A percentile compares a stretch with the other conserved stretches of the same genome.
phyloP scores from a whole-genome alignment of 2,329 filamentous ascomycete species.

The Hirsutella minnesotensis region DNA sequence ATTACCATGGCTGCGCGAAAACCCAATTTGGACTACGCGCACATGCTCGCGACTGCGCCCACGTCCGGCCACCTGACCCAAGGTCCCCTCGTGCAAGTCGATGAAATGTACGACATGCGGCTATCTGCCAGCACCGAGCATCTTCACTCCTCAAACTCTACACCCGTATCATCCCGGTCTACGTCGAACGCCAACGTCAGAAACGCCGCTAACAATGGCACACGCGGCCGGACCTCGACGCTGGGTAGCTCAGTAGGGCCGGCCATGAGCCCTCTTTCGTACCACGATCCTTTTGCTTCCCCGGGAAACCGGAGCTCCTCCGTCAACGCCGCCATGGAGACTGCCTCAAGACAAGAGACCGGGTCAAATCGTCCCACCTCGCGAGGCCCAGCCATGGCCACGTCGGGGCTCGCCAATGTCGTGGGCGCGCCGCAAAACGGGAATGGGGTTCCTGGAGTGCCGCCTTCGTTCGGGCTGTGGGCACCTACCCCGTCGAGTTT shows the following conservation, averaged over 20 bases:
- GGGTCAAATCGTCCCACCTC: slow-evolving; percentile 14
- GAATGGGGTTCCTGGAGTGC: slow-evolving; percentile 10
- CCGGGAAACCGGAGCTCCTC: slow-evolving; percentile 32
- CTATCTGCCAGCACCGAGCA: slow-evolving; percentile 68
- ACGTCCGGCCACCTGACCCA: slow-evolving; percentile 9
- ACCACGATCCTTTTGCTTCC: slow-evolving; percentile 29
- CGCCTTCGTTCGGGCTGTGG: slow-evolving; percentile 19
- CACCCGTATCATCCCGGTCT: slow-evolving; percentile 20
- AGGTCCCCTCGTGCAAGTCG: slow-evolving; percentile 29
- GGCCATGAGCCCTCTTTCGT: slow-evolving; percentile 24
- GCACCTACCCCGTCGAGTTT: slow-evolving; percentile 24
- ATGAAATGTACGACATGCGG: slow-evolving; percentile 60
- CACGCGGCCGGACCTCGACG: slow-evolving; percentile 24
- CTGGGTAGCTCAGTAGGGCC: slow-evolving; percentile 9
- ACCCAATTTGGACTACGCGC: slow-evolving; percentile 25
- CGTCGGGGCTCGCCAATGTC: slow-evolving; percentile 5
- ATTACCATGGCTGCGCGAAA: slow-evolving; percentile 76
- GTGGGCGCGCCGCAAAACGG: slow-evolving; percentile 7
- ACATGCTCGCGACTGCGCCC: slow-evolving; percentile 17
- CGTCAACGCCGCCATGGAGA: slow-evolving; percentile 23
- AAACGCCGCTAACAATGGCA: slow-evolving; percentile 10
- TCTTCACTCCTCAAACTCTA: slow-evolving; percentile 35
- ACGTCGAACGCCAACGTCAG: slow-evolving; percentile 19
- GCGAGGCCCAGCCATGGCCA: slow-evolving; percentile 7
- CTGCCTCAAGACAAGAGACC: slow-evolving; percentile 17